phyloP scores from a whole-genome alignment of 2,329 filamentous ascomycete genomes.

The Aspergillus ustus region DNA sequence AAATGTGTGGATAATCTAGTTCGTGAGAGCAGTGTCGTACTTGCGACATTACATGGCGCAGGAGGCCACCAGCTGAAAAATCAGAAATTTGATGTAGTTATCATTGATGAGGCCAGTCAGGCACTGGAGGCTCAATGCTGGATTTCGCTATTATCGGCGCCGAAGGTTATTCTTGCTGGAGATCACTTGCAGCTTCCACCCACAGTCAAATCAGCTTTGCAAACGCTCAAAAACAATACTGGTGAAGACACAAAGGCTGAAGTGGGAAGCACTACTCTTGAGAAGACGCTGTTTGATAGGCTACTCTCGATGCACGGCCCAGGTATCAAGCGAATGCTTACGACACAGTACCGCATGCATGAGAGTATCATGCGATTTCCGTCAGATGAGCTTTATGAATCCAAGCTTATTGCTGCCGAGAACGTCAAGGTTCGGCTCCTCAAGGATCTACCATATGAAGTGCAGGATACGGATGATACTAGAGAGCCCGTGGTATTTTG shows the following conservation, averaged over 20 bases:
- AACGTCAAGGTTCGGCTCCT: slow-evolving; percentile 76
- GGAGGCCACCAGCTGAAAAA: slow-evolving; percentile 81
- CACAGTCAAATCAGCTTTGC: slow-evolving; percentile 79
- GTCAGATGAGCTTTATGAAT: slow-evolving; percentile 84
- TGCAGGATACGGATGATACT: slow-evolving; percentile 83
- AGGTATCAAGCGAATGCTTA: slow-evolving; percentile 90
- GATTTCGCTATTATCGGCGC: slow-evolving; percentile 79
- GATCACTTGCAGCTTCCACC: slow-evolving; percentile 94
- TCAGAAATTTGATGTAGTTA: slow-evolving; percentile 86
- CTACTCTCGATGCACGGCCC: slow-evolving; percentile 80
- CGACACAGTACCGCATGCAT: slow-evolving; percentile 98
- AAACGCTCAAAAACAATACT: slow-evolving; percentile 53
- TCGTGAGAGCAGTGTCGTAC: slow-evolving; percentile 78
- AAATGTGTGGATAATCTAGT: slow-evolving; percentile 80
- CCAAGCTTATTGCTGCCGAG: slow-evolving; percentile 78
- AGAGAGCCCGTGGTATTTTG: slow-evolving; percentile 87
- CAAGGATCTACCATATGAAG: slow-evolving; percentile 75
- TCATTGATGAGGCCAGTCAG: slow-evolving; percentile 96
- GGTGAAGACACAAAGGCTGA: slow-evolving; percentile 44
- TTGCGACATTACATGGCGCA: slow-evolving; percentile 90
- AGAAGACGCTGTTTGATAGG: slow-evolving; percentile 91
- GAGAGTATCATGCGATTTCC: slow-evolving; percentile 94
- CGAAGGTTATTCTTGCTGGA: slow-evolving; percentile 88
- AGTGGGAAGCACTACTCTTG: slow-evolving; percentile 66
- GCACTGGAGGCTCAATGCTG: slow-evolving; percentile 96